These are phyloP conservation scores for Dalbergia cultrata DNA, from an alignment of 306 rosid species.

Conservation along the genomic window DNA sequence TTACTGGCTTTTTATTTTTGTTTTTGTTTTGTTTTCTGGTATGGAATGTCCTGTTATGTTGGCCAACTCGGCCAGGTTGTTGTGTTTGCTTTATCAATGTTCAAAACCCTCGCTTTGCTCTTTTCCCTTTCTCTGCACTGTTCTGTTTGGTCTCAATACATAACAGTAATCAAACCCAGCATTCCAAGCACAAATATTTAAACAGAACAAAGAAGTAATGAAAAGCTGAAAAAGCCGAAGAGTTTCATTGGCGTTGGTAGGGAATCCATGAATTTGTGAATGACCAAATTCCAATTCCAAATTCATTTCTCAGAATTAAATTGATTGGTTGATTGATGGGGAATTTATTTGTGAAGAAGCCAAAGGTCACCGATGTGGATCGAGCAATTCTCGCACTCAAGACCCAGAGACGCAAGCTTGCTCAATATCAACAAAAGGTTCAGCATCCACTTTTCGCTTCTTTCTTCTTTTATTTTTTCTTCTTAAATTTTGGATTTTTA, in stretches of 20 bases:
- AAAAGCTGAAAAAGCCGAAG: background rate
- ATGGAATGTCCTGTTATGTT: too few relatives aligned
- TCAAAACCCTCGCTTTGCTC: background rate
- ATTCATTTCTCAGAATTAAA: background rate
- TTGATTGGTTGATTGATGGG: conserved; percentile 66
- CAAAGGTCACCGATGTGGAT: conserved; percentile 94
- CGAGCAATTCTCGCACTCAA: conserved; percentile 94
- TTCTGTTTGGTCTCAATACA: background rate
- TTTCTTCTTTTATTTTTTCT: background rate
- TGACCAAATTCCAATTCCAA: background rate
- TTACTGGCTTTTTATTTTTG: background rate
- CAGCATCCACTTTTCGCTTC: background rate
- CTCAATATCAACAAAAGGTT: conserved; percentile 93
- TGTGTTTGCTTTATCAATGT: background rate
- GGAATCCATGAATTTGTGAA: conserved; percentile 22
- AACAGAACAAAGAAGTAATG: too few relatives aligned
- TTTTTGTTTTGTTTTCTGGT: background rate
- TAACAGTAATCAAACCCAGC: background rate
- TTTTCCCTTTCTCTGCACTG: background rate
- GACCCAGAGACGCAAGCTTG: conserved; percentile 96
- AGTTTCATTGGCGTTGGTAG: background rate
- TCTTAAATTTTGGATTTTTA: background rate
- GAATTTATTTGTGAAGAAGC: conserved; percentile 90
- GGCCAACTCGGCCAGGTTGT: background rate
- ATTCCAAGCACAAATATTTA: background rate